Evolutionary conservation across 179 eudicot genomes (phyloP), one percentile per base, ranked within the genome.

Genomic region (Silene coronaria): DNA sequence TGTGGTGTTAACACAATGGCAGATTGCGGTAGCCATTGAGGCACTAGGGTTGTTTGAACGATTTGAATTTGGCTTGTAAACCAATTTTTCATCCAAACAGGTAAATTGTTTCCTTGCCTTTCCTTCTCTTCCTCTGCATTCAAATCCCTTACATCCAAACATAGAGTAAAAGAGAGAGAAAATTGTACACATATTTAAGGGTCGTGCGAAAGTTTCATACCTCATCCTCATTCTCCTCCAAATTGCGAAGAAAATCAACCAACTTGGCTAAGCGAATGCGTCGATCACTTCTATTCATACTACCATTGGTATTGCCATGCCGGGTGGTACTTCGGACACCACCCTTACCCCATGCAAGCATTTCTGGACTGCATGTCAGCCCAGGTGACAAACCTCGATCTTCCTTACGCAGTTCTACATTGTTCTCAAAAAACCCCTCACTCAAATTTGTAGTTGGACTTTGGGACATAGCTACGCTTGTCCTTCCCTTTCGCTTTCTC

Each of bases 321-420:
- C 90, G 73, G n/a, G 68, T 76, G 74, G 77, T 79, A 65, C 89
- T 89, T 24, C 96, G 88, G 75, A 79, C 77, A 65, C 93, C 88
- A 45, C 84, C 87, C 76, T 66, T 76, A 8, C 89, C 88, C 91
- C 91, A 88, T 26, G 86, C 78, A 68, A 83, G 82, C 80, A 73
- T 70, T 68, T 86, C 89, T 27, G 83, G 55, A 59, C 75, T 81
- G 60, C 78, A 68, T 8, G 78, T 57, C 72, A 78, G 74, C 73
- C 73, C 85, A 45, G 79, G 77, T 26, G 82, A 80, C 13, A 76
- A 78, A 51, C 76, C 81, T 45, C 53, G 38, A 55, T 60, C 61
- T 74, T 83, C 85, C 70, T 81, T 86, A 69, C 77, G 80, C 27
- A 32, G 78, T 72, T 85, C 86, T 32, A 77, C 42, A 71, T 79